Base-by-base conservation (phyloP, 768 basidiomycete species). In the Calocybe gangraenosa region DNA sequence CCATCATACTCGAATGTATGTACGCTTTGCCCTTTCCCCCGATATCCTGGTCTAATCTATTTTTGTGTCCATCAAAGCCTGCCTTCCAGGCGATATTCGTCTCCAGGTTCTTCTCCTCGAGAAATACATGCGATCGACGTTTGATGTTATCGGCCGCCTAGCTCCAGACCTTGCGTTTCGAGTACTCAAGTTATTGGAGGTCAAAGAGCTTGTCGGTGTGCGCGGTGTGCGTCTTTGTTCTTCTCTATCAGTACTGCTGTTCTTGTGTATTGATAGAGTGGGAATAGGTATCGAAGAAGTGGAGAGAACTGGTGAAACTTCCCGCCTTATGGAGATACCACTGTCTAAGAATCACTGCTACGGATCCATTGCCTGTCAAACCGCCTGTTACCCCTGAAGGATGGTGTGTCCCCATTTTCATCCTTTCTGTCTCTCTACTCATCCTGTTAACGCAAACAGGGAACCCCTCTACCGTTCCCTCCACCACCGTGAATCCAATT, bases 401-500 rank as follows among this genome's bases (percentile, higher is more conserved):
- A 63, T 92, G 90, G 89, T 84, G 15, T 17, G 19, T 18, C 36
- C 22, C 19, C 35, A n/a, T n/a, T 30, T 22, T 30, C 37, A 14
- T 20, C 3, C 17, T 10, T 18, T 17, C 13, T 15, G 19, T 14
- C 19, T 32, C 20, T 21, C 23, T n/a, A 18, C 38, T 22, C 15
- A 31, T 7, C 14, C 10, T 31, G n/a, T 36, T 25, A 17, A 35
- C 7, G 20, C 17, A 9, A 20, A 25, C 46, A 75, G 73, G 74
- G 65, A 70, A 43, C 76, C 82, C 0, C 63, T 92, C 7, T 94
- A 92, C 59, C 81, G 84, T 32, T 81, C 84, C 14, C 72, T 93
- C 10, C 87, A 92, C 56, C 83, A 89, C 61, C 83, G 90, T 35
- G 91, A 95, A 65, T 79, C 78, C 32, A 94, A 94, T 66, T 89